Evolutionary conservation across 495 filamentous ascomycete genomes (phyloP).

Genomic region (Peziza echinospora): DNA sequence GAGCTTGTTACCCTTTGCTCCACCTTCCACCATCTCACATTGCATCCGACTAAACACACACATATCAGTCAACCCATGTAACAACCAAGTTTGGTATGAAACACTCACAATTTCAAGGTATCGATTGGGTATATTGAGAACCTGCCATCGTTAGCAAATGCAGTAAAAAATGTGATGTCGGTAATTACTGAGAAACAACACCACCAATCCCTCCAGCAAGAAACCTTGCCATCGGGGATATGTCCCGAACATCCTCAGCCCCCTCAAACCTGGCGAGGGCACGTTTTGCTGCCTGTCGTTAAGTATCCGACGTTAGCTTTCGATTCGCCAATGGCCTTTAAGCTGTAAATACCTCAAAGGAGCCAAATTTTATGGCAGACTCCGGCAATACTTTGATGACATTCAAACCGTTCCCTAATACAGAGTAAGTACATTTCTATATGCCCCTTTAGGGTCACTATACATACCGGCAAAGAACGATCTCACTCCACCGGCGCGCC

Average conservation of each 20-base stretch:
- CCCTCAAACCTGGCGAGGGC: conserved; percentile 72
- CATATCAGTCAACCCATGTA: too few species aligned
- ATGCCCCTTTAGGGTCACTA: neutral
- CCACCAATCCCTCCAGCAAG: conserved; percentile 74
- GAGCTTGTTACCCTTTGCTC: conserved; percentile 62
- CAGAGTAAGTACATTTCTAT: neutral
- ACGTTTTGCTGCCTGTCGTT: conserved; percentile 71
- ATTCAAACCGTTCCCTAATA: conserved; percentile 78
- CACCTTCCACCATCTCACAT: conserved; percentile 74
- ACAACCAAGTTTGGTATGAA: neutral
- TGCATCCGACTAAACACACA: conserved; percentile 51
- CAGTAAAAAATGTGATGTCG: conserved; percentile 2
- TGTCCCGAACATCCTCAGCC: conserved; percentile 55
- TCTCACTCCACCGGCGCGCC: conserved; percentile 67
- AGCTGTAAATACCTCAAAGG: conserved; percentile 49
- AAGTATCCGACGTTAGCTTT: too few species aligned
- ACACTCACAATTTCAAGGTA: conserved; percentile 74
- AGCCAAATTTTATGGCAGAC: conserved; percentile 90
- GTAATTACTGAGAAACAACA: conserved; percentile 77
- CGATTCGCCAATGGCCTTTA: too few species aligned
- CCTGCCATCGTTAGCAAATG: conserved; percentile 24
- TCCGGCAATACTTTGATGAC: conserved; percentile 96
- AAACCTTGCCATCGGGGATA: conserved; percentile 69
- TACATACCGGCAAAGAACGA: conserved; percentile 82
- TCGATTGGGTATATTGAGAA: conserved; percentile 92